Percentiles rank a stretch among this genome's conserved stretches.
Conservation (phyloP, 1,139 yeast genomes). For the Hyphopichia fennica region DNA sequence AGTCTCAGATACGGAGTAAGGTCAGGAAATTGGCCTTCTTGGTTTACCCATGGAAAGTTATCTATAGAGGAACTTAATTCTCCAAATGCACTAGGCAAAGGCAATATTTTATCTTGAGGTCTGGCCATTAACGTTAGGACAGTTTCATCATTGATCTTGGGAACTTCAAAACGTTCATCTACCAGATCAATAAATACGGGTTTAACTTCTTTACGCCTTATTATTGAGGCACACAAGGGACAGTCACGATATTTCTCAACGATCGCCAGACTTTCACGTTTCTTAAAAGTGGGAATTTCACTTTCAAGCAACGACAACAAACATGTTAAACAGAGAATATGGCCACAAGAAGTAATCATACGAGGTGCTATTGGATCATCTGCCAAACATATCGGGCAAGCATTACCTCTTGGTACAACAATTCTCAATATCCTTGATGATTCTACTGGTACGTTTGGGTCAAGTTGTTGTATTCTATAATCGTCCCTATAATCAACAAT, state of each 20-base stretch:
- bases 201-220: constrained; percentile 57
- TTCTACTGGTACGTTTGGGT: constrained; percentile 76
- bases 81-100: constrained; percentile 56
- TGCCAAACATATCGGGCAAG: constrained; percentile 89
- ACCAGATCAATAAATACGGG: constrained; percentile 65
- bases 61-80: constrained; percentile 25
- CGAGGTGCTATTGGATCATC: constrained; percentile 89
- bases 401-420: constrained; percentile 67
- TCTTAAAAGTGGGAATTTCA: constrained; percentile 43
- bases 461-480: constrained; percentile 56
- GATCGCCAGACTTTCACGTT: constrained; percentile 35
- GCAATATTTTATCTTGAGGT: constrained; percentile 56
- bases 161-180: constrained; percentile 61
- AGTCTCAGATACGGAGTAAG: constrained; percentile 48
- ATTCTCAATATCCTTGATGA: constrained; percentile 67
- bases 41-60: constrained; percentile 32
- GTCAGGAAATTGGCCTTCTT: constrained; percentile 19
- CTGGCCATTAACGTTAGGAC: constrained; percentile 72
- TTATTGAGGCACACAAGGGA: constrained; percentile 77
- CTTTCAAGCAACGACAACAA: constrained; percentile 69
- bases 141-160: constrained; percentile 59
- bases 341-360: constrained; percentile 91
- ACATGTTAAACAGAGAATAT: constrained; percentile 83
- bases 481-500: constrained; percentile 65
- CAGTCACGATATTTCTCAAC: constrained; percentile 67